Percentiles rank a stretch among this genome's conserved stretches.
Conservation (phyloP, 2,329 filamentous ascomycete genomes). For the Cercospora janseana region DNA sequence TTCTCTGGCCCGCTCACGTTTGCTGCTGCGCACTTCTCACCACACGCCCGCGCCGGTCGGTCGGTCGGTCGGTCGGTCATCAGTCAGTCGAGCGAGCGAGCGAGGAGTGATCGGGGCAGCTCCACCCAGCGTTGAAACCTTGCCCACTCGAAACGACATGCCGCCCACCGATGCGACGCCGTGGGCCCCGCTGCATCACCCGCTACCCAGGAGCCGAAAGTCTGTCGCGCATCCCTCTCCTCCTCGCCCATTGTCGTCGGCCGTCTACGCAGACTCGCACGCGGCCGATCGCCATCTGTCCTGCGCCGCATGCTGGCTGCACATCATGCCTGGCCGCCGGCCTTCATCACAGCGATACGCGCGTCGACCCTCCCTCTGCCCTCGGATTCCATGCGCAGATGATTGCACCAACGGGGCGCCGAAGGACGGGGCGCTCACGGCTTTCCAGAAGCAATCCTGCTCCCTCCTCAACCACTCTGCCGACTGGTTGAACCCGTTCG, state of each 20-base stretch:
- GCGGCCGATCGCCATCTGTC: slow-evolving; percentile 2
- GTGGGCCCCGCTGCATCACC: not conserved
- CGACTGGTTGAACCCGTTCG: not conserved
- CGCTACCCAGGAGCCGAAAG: slow-evolving; percentile 3
- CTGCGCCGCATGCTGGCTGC: not conserved
- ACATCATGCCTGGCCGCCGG: not conserved
- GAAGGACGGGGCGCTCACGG: not conserved
- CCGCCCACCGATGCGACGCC: not conserved
- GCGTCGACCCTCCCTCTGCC: not conserved
- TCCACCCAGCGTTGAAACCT: slow-evolving; percentile 2
- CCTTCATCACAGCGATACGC: not conserved
- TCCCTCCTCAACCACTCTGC: not conserved
- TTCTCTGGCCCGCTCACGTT: too few relatives aligned
- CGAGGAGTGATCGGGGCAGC: not conserved
- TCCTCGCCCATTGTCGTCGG: too few relatives aligned
- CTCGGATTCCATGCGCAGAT: not conserved
- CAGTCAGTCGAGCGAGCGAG: too few relatives aligned
- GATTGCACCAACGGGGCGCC: not conserved
- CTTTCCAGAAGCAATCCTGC: slow-evolving; percentile 9
- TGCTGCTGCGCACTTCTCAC: too few relatives aligned
- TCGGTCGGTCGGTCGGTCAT: too few relatives aligned
- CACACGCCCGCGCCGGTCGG: too few relatives aligned
- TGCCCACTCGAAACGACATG: not conserved
- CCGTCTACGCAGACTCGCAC: too few relatives aligned
- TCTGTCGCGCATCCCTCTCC: too few relatives aligned